These are phyloP conservation scores for Darksidea phi DNA, from an alignment of 495 filamentous ascomycete species.

Conservation along the genomic window DNA sequence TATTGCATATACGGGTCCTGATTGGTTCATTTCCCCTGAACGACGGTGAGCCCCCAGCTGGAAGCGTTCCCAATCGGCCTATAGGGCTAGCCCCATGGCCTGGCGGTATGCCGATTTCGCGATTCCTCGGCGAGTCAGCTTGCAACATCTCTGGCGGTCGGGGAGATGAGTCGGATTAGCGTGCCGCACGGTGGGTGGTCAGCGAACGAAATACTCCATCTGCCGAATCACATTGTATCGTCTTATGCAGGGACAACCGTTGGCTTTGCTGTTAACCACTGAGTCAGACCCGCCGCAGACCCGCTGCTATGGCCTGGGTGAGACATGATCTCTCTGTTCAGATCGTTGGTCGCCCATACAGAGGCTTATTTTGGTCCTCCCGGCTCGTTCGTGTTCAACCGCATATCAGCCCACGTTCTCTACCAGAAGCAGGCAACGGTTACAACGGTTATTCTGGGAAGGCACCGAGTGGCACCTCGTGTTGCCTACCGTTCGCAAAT, in stretches of 20 bases:
- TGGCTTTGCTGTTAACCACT: background rate
- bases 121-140: background rate
- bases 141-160: slow-evolving; percentile 1
- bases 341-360: background rate
- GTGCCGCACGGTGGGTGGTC: slow-evolving; percentile 1
- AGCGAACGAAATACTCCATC: background rate
- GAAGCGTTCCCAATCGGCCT: background rate
- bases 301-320: background rate
- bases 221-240: background rate
- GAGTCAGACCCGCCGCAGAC: background rate
- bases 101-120: background rate
- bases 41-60: background rate
- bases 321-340: background rate
- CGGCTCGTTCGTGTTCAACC: background rate
- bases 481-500: too few species aligned
- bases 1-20: slow-evolving; percentile 1
- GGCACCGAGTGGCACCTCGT: too few species aligned
- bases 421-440: too few species aligned
- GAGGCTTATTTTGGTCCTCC: background rate
- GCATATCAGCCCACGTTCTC: background rate
- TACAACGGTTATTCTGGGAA: too few species aligned
- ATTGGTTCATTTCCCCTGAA: background rate
- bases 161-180: background rate
- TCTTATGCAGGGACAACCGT: slow-evolving; percentile 1
- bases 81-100: background rate